Conservation (phyloP, 495 filamentous ascomycete species). For the Penicillium mononematosum region DNA sequence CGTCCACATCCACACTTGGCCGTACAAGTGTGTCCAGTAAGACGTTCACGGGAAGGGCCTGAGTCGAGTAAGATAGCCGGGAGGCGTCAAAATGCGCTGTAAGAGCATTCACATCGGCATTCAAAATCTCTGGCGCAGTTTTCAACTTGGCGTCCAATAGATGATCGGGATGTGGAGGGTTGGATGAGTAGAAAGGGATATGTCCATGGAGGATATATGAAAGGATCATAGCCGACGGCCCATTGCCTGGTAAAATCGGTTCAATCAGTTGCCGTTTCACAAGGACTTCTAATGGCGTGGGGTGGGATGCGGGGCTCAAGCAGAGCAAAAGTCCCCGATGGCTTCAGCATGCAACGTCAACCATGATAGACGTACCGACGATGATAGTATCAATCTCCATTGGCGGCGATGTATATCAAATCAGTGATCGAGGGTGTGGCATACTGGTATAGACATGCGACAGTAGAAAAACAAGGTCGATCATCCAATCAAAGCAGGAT, state of each 20-base stretch:
- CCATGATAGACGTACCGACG: constrained; percentile 39
- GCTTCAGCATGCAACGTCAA: background rate
- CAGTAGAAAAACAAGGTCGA: background rate
- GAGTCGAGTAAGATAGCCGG: constrained; percentile 61
- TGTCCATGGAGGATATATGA: constrained; percentile 68
- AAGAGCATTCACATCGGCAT: constrained; percentile 46
- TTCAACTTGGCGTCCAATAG: constrained; percentile 57
- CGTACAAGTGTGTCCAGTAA: constrained; percentile 63
- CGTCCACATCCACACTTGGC: constrained; percentile 62
- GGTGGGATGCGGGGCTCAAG: constrained; percentile 15
- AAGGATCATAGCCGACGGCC: constrained; percentile 65
- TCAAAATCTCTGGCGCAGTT: constrained; percentile 41
- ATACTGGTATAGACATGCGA: constrained; percentile 36
- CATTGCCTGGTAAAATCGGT: constrained; percentile 48
- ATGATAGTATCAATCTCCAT: constrained; percentile 51
- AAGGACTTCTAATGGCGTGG: background rate
- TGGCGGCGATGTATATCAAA: constrained; percentile 33
- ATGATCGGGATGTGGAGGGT: constrained; percentile 58
- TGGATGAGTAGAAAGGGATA: constrained; percentile 55
- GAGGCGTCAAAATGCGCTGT: constrained; percentile 64
- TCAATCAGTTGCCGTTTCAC: constrained; percentile 6
- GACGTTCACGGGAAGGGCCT: constrained; percentile 64
- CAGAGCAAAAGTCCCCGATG: constrained; percentile 6
- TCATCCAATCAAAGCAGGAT: constrained; percentile 1
- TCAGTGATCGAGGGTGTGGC: constrained; percentile 33